Evolutionary conservation across 2,329 filamentous ascomycete species (phyloP).

Genomic region (Cyphellophora europaea): DNA sequence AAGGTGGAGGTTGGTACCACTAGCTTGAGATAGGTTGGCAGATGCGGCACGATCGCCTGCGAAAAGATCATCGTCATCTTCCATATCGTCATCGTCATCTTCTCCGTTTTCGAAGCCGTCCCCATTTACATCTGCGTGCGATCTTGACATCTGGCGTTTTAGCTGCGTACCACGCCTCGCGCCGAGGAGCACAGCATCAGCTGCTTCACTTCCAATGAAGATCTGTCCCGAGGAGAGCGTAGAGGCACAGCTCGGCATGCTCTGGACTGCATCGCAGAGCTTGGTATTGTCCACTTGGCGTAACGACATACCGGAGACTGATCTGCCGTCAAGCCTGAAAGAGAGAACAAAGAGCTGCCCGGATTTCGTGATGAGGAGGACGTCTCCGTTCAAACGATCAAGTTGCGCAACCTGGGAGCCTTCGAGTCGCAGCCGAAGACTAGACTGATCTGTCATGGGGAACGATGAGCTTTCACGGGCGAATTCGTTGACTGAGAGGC

Average conservation of each 20-base stretch:
- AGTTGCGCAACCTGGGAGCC: conserved; percentile 69
- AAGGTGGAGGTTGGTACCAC: conserved; percentile 9
- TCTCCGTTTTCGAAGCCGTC: conserved; percentile 49
- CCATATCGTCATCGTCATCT: conserved; percentile 40
- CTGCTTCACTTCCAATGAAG: conserved; percentile 78
- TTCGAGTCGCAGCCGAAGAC: conserved; percentile 71
- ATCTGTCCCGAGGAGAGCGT: conserved; percentile 59
- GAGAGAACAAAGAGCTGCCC: conserved; percentile 66
- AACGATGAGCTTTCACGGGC: conserved; percentile 76
- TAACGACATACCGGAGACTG: conserved; percentile 77
- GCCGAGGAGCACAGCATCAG: conserved; percentile 71
- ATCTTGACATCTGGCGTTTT: conserved; percentile 14
- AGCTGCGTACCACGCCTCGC: conserved; percentile 56
- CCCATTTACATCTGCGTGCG: conserved; percentile 34
- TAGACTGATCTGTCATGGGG: conserved; percentile 74
- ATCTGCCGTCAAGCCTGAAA: conserved; percentile 83
- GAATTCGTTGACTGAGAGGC: conserved; percentile 86
- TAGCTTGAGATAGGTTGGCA: conserved; percentile 2
- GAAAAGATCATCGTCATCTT: conserved; percentile 45
- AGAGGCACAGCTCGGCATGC: conserved; percentile 59
- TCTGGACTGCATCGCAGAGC: conserved; percentile 54
- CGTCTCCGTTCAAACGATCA: conserved; percentile 66
- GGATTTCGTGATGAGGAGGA: conserved; percentile 70
- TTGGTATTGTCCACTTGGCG: conserved; percentile 53
- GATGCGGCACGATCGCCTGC: not conserved